Conservation (phyloP, 139 green algal species). For the Chlorella vulgaris region DNA sequence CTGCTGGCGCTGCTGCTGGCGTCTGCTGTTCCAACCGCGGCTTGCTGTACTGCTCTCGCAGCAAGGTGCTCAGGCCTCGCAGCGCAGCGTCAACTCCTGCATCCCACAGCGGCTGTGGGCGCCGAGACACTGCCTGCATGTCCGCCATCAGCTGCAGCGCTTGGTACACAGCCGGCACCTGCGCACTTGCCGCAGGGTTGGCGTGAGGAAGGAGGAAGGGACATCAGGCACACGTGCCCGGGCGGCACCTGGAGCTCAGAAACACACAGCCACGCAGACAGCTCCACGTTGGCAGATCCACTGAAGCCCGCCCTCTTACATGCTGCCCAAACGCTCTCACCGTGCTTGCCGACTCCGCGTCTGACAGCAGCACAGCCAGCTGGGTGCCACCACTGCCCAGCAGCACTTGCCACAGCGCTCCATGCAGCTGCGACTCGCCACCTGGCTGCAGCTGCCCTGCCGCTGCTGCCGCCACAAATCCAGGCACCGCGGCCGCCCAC, state of each 20-base stretch:
- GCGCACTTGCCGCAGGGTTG: too few relatives aligned
- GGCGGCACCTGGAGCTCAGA: too few relatives aligned
- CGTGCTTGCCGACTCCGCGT: not conserved
- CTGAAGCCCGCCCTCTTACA: too few relatives aligned
- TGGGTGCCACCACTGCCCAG: not conserved
- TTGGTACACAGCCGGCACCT: slow-evolving; percentile 15
- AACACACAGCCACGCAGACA: not conserved
- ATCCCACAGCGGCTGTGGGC: slow-evolving; percentile 1
- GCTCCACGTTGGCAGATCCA: too few relatives aligned
- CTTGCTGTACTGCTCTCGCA: slow-evolving; percentile 25
- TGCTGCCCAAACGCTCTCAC: not conserved
- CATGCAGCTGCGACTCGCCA: slow-evolving; percentile 3
- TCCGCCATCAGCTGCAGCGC: slow-evolving; percentile 33
- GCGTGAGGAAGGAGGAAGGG: too few relatives aligned
- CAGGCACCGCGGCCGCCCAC: slow-evolving; percentile 34
- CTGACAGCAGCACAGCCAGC: slow-evolving; percentile 3
- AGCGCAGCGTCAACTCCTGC: slow-evolving; percentile 5
- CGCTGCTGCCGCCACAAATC: not conserved
- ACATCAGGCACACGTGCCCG: too few relatives aligned
- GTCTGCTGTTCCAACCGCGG: not conserved
- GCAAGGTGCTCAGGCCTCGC: not conserved
- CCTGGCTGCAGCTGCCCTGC: not conserved
- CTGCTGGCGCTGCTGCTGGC: not conserved
- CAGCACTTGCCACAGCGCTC: slow-evolving; percentile 19
- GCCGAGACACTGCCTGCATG: slow-evolving; percentile 11